Conservation (phyloP, 2,329 filamentous ascomycete genomes). For the Epichloe elymi region DNA sequence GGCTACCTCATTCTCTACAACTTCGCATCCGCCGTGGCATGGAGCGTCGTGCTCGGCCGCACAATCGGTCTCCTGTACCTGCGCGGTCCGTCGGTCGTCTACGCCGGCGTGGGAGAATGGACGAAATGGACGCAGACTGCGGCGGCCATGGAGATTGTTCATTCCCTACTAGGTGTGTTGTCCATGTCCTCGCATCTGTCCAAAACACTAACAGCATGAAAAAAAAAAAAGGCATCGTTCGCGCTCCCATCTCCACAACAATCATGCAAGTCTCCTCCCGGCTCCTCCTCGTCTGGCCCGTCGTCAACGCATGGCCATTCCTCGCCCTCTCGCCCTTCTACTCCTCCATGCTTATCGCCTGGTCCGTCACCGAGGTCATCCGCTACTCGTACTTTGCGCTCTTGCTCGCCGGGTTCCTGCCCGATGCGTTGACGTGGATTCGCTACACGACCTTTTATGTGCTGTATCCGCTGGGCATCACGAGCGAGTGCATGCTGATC, state of each 20-base stretch:
- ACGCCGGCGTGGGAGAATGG: slow-evolving; percentile 49
- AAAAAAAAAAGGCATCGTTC: slow-evolving; percentile 57
- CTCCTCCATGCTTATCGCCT: slow-evolving; percentile 69
- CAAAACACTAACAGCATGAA: neutral
- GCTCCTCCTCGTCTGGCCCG: slow-evolving; percentile 77
- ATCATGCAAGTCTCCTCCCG: slow-evolving; percentile 81
- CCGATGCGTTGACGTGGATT: slow-evolving; percentile 60
- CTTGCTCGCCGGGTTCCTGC: slow-evolving; percentile 49
- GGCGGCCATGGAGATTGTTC: slow-evolving; percentile 70
- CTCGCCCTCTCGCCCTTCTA: slow-evolving; percentile 51
- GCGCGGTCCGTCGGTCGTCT: slow-evolving; percentile 45
- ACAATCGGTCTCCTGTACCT: slow-evolving; percentile 42
- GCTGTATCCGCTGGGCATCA: slow-evolving; percentile 84
- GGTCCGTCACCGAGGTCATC: slow-evolving; percentile 84
- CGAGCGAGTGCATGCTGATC: slow-evolving; percentile 74
- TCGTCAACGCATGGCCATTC: slow-evolving; percentile 61
- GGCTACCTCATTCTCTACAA: slow-evolving; percentile 82
- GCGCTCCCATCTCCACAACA: slow-evolving; percentile 75
- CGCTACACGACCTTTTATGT: slow-evolving; percentile 88
- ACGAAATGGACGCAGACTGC: slow-evolving; percentile 72
- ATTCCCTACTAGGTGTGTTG: slow-evolving; percentile 58
- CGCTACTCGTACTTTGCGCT: slow-evolving; percentile 86
- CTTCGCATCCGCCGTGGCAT: slow-evolving; percentile 59
- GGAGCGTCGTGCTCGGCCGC: slow-evolving; percentile 63
- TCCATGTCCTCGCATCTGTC: neutral